phyloP scores from a whole-genome alignment of 441 rosid species.

The Kokia cookei region DNA sequence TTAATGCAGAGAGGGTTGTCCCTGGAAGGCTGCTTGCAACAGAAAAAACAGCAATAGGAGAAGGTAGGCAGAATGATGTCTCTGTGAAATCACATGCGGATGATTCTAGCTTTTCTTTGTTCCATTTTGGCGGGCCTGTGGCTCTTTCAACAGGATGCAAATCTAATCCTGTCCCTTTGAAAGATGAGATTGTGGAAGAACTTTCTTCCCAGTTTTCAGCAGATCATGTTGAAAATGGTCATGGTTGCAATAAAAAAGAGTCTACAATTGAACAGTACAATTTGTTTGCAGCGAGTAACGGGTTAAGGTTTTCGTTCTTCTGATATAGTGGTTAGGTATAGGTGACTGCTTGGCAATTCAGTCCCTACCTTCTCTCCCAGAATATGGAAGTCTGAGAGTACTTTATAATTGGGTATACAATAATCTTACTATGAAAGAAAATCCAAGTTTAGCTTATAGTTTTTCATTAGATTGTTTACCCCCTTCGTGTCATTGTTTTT shows the following conservation, averaged over 20 bases:
- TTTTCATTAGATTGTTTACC: conserved; percentile 33
- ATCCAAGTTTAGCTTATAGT: conserved; percentile 32
- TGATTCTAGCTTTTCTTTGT: conserved; percentile 64
- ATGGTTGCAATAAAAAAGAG: conserved; percentile 45
- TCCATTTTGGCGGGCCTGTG: conserved; percentile 89
- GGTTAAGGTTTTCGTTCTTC: conserved; percentile 67
- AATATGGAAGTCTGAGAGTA: conserved; percentile 35
- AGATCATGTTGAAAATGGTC: conserved; percentile 39
- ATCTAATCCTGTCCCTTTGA: conserved; percentile 29
- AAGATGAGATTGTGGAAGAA: conserved; percentile 40
- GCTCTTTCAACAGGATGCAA: conserved; percentile 51
- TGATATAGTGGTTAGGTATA: conserved; percentile 18
- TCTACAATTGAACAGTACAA: conserved; percentile 66
- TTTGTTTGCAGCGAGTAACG: conserved; percentile 78
- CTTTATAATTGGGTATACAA: conserved; percentile 41
- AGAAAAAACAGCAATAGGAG: conserved; percentile 23
- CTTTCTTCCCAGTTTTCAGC: conserved; percentile 42
- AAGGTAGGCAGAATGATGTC: conserved; percentile 25
- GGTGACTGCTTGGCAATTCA: conserved; percentile 25
- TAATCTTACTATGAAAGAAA: conserved; percentile 32
- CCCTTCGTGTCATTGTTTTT: conserved; percentile 23
- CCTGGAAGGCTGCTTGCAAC: conserved; percentile 15
- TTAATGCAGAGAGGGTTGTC: conserved; percentile 24
- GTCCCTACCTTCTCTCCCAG: conserved; percentile 33
- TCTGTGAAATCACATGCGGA: conserved; percentile 24